Evolutionary conservation across 2,329 filamentous ascomycete species (phyloP).

Genomic region (Pseudopyrenochaeta lycopersici): DNA sequence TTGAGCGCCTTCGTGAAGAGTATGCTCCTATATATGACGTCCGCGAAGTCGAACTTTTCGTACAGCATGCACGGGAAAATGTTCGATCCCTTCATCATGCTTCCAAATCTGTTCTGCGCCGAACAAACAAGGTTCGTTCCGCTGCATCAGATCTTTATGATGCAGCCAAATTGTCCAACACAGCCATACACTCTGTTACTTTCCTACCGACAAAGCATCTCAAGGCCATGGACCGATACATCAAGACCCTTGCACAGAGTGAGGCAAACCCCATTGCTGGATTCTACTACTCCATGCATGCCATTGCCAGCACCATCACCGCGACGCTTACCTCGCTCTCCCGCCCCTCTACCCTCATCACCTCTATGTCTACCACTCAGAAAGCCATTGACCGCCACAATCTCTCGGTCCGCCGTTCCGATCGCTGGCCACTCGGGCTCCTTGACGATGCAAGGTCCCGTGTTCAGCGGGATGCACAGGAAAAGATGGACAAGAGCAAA

Average conservation of each 20-base stretch:
- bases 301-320: conserved; percentile 83
- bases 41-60: conserved; percentile 90
- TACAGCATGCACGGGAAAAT: conserved; percentile 88
- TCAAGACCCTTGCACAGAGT: conserved; percentile 69
- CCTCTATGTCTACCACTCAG: conserved; percentile 75
- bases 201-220: conserved; percentile 76
- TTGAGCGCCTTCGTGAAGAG: conserved; percentile 88
- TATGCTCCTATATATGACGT: conserved; percentile 82
- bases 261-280: conserved; percentile 76
- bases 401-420: conserved; percentile 75
- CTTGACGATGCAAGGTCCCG: conserved; percentile 88
- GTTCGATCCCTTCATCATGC: conserved; percentile 85
- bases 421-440: conserved; percentile 81
- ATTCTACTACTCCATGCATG: conserved; percentile 79
- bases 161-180: conserved; percentile 64
- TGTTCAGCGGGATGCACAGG: conserved; percentile 83
- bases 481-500: conserved; percentile 75
- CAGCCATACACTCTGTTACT: conserved; percentile 62
- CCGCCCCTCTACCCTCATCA: conserved; percentile 80
- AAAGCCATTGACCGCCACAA: conserved; percentile 81
- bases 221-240: conserved; percentile 76
- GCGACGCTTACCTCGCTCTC: conserved; percentile 82
- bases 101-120: conserved; percentile 81
- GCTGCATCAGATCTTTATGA: conserved; percentile 73
- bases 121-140: conserved; percentile 77